phyloP scores from a whole-genome alignment of 768 basidiomycete genomes.

The Tulasnella sp. region DNA sequence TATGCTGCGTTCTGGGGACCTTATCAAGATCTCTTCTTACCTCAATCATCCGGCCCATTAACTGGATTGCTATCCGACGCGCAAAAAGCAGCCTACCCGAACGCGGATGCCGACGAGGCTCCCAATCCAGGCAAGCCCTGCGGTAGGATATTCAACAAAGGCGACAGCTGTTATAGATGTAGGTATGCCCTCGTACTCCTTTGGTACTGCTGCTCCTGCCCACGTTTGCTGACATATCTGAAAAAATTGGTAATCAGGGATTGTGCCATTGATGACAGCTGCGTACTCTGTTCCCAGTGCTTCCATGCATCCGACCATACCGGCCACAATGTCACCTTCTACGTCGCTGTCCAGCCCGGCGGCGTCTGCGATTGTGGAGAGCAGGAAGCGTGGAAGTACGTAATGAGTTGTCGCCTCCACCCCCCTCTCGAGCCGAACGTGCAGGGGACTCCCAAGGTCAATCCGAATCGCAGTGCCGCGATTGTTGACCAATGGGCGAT shows the following conservation, averaged over 20 bases:
- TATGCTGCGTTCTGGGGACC: slow-evolving; percentile 77
- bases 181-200: slow-evolving; percentile 46
- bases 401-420: slow-evolving; percentile 64
- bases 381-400: slow-evolving; percentile 68
- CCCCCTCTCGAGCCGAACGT: slow-evolving; percentile 39
- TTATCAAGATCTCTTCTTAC: slow-evolving; percentile 62
- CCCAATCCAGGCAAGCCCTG: slow-evolving; percentile 55
- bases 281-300: slow-evolving; percentile 81
- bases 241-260: slow-evolving; percentile 42
- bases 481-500: slow-evolving; percentile 16
- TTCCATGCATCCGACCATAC: slow-evolving; percentile 81
- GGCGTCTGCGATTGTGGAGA: slow-evolving; percentile 96
- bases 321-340: slow-evolving; percentile 87
- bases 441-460: slow-evolving; percentile 22
- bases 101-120: slow-evolving; percentile 46
- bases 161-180: slow-evolving; percentile 89
- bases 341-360: slow-evolving; percentile 82
- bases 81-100: slow-evolving; percentile 36
- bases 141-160: slow-evolving; percentile 78
- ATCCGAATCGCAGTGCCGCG: slow-evolving; percentile 35
- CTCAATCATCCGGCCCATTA: slow-evolving; percentile 41
- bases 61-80: slow-evolving; percentile 59
- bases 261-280: slow-evolving; percentile 81
- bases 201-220: neutral
- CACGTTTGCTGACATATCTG: neutral